phyloP scores from a whole-genome alignment of 371 early-diverging fungal genomes.

The Mycotypha africana region DNA sequence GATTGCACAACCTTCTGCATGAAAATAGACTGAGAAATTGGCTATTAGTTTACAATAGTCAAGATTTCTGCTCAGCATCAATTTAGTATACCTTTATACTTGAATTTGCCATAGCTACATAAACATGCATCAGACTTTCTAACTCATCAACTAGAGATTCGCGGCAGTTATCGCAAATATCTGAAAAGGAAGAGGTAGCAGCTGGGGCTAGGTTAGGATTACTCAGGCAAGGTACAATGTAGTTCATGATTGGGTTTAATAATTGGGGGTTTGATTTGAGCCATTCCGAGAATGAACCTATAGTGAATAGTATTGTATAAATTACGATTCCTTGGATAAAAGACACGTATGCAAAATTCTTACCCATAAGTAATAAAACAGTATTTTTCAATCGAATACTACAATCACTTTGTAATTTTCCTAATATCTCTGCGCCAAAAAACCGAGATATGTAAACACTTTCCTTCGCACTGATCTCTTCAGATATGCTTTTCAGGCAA shows the following conservation, averaged over 20 bases:
- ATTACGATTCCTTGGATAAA: neutral
- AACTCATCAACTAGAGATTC: conserved; percentile 57
- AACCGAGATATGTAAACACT: conserved; percentile 48
- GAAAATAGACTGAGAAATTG: conserved; percentile 34
- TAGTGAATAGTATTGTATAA: neutral
- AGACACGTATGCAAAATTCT: too few relatives aligned
- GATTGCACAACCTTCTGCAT: conserved; percentile 72
- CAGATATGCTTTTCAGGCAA: conserved; percentile 64
- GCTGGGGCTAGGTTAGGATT: conserved; percentile 51
- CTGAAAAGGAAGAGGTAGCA: conserved; percentile 66
- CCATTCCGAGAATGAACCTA: conserved; percentile 74
- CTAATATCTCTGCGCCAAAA: conserved; percentile 56
- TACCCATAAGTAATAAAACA: conserved; percentile 44
- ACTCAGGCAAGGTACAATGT: conserved; percentile 60
- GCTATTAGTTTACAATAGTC: neutral
- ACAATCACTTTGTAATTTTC: conserved; percentile 33
- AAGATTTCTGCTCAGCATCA: too few relatives aligned
- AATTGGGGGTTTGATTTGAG: conserved; percentile 59
- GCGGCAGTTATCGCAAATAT: conserved; percentile 73
- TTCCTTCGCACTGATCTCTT: conserved; percentile 58
- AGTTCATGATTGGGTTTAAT: conserved; percentile 55
- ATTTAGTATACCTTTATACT: conserved; percentile 30
- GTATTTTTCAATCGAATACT: conserved; percentile 46
- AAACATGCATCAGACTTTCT: conserved; percentile 56
- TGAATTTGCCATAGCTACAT: conserved; percentile 38